phyloP scores from a whole-genome alignment of 805 yeast species.

The Kluyveromyces siamensis region DNA sequence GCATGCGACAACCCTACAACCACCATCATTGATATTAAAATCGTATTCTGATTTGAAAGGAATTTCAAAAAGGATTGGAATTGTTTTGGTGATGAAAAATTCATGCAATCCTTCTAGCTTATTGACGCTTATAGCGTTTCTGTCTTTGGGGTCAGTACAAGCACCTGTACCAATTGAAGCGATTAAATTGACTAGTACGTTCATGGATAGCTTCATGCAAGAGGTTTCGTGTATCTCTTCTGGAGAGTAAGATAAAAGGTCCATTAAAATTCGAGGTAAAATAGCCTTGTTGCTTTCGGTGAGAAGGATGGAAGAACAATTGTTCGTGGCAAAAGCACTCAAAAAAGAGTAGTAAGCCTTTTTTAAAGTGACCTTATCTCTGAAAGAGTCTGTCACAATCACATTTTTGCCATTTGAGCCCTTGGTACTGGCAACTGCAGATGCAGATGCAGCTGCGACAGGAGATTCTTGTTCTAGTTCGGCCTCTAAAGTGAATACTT shows the following conservation, averaged over 20 bases:
- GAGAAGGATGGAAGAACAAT: slow-evolving; percentile 67
- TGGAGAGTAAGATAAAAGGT: slow-evolving; percentile 52
- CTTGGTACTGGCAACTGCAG: slow-evolving; percentile 3
- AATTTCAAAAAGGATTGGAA: slow-evolving; percentile 64
- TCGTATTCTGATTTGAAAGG: slow-evolving; percentile 59
- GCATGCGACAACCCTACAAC: slow-evolving; percentile 59
- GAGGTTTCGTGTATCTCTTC: slow-evolving; percentile 54
- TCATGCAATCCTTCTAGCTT: slow-evolving; percentile 63
- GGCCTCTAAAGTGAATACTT: slow-evolving; percentile 45
- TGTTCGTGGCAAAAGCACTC: slow-evolving; percentile 64
- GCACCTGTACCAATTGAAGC: slow-evolving; percentile 60
- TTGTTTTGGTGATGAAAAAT: slow-evolving; percentile 56
- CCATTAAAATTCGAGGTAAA: slow-evolving; percentile 52
- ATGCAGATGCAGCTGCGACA: slow-evolving; percentile 1
- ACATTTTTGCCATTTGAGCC: slow-evolving; percentile 16
- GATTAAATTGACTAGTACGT: slow-evolving; percentile 56
- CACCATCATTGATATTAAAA: slow-evolving; percentile 70
- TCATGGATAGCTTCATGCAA: slow-evolving; percentile 59
- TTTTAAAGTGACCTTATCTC: slow-evolving; percentile 60
- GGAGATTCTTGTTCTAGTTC: slow-evolving; percentile 32
- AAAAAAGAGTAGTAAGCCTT: slow-evolving; percentile 63
- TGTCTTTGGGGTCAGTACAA: slow-evolving; percentile 54
- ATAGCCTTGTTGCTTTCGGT: slow-evolving; percentile 54
- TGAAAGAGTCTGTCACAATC: slow-evolving; percentile 48
- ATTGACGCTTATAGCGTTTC: slow-evolving; percentile 33